Evolutionary conservation across 257 asterid genomes (phyloP).

Genomic region (Catharanthus roseus): DNA sequence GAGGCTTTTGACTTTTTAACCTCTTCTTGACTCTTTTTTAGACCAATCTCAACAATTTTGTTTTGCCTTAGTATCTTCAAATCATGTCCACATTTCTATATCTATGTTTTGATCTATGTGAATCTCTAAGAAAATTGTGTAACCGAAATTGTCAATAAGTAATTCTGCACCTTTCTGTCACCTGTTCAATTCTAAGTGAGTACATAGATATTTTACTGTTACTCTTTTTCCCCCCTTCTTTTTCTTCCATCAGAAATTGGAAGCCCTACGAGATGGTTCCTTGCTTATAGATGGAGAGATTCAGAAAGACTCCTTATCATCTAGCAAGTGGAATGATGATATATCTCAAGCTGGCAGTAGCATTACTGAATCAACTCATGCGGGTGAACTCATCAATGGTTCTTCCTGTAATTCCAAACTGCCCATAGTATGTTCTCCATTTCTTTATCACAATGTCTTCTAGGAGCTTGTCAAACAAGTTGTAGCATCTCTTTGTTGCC

Average conservation of each 20-base stretch:
- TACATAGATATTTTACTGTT: constrained; percentile 22
- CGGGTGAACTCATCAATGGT: constrained; percentile 71
- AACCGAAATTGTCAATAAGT: background rate
- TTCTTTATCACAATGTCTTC: constrained; percentile 1
- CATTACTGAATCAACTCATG: constrained; percentile 71
- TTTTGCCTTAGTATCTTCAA: background rate
- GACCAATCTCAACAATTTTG: background rate
- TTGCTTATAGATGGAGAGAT: constrained; percentile 45
- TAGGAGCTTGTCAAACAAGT: background rate
- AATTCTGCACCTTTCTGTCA: background rate
- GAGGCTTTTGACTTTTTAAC: background rate
- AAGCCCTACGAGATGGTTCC: constrained; percentile 48
- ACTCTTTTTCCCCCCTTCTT: constrained; percentile 10
- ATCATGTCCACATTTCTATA: background rate
- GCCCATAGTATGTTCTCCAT: constrained; percentile 54
- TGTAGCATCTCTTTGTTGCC: background rate
- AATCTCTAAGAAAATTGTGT: background rate
- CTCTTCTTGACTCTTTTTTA: background rate
- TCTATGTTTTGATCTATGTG: too few relatives aligned
- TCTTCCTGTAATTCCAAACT: constrained; percentile 62
- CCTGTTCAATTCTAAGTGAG: background rate
- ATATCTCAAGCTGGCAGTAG: constrained; percentile 77
- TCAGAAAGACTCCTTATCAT: constrained; percentile 55
- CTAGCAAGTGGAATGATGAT: constrained; percentile 81
- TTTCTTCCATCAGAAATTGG: constrained; percentile 62